Evolutionary conservation across 1,284 basidiomycete species (phyloP).

Genomic region (Nidula niveotomentosa): DNA sequence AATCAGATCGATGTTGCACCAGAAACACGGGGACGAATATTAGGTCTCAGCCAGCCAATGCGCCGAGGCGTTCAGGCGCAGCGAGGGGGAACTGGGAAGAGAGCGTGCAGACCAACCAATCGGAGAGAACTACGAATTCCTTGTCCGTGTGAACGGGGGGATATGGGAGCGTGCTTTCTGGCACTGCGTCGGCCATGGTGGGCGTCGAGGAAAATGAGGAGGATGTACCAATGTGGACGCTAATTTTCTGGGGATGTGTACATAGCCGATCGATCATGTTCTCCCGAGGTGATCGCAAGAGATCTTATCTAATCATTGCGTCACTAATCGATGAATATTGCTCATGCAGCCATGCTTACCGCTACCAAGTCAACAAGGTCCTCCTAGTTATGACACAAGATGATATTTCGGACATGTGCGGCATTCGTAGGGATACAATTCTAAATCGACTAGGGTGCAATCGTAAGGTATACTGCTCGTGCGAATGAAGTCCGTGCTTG

Average conservation of each 20-base stretch:
- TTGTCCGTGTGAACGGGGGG: slow-evolving; percentile 79
- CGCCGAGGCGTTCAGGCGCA: background rate
- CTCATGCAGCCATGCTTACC: too few species aligned
- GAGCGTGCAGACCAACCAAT: slow-evolving; percentile 65
- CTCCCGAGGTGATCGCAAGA: too few species aligned
- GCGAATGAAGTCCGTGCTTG: slow-evolving; percentile 1
- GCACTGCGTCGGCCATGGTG: slow-evolving; percentile 28
- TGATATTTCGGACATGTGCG: too few species aligned
- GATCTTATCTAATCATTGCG: too few species aligned
- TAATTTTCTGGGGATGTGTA: background rate
- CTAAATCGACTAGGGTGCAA: background rate
- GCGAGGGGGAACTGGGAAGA: background rate
- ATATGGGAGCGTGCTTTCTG: slow-evolving; percentile 73
- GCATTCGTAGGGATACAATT: too few species aligned
- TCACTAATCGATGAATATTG: too few species aligned
- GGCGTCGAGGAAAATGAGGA: background rate
- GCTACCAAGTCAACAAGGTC: too few species aligned
- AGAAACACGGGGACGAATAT: slow-evolving; percentile 3
- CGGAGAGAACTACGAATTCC: slow-evolving; percentile 84
- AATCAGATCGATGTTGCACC: background rate
- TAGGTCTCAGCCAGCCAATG: too few species aligned
- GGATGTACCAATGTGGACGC: background rate
- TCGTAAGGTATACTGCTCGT: background rate
- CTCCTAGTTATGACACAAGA: too few species aligned
- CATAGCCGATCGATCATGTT: background rate